A percentile compares a stretch with the other conserved stretches of the same genome.
These are phyloP conservation scores for Entelexis sorbosivorans DNA, from an alignment of 1,139 yeast genomes.

Conservation along the genomic window DNA sequence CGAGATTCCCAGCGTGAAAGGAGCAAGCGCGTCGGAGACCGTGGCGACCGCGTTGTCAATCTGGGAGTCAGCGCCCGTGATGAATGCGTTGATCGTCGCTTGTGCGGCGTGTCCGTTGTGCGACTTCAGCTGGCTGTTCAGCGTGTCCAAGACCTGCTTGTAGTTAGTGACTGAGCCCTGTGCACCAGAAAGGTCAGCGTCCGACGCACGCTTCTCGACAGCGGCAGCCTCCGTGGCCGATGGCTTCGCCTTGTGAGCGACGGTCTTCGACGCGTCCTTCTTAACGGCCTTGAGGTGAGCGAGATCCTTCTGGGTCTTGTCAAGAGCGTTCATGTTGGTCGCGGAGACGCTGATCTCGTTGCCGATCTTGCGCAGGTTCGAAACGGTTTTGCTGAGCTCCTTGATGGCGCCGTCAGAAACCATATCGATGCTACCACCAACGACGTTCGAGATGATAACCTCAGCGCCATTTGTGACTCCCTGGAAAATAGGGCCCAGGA, in stretches of 20 bases:
- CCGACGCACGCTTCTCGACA: slow-evolving; percentile 13
- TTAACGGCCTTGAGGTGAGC: slow-evolving; percentile 4
- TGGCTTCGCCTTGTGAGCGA: neutral
- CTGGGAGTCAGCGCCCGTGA: slow-evolving; percentile 31
- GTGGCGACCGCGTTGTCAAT: slow-evolving; percentile 26
- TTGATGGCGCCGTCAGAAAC: slow-evolving; percentile 21
- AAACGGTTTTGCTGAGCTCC: slow-evolving; percentile 11
- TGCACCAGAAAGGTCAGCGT: slow-evolving; percentile 15
- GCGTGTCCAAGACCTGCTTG: slow-evolving; percentile 26
- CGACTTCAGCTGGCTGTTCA: slow-evolving; percentile 25
- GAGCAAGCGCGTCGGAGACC: slow-evolving; percentile 23
- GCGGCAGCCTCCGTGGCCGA: neutral
- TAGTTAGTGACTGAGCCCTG: slow-evolving; percentile 25
- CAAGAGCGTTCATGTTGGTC: neutral
- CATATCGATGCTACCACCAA: slow-evolving; percentile 22
- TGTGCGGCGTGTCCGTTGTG: slow-evolving; percentile 26
- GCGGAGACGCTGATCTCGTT: slow-evolving; percentile 10
- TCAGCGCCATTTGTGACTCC: slow-evolving; percentile 29
- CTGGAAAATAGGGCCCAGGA: slow-evolving; percentile 29
- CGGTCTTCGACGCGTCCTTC: neutral
- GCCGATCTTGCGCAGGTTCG: slow-evolving; percentile 9
- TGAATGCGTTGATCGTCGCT: slow-evolving; percentile 25
- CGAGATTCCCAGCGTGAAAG: slow-evolving; percentile 26
- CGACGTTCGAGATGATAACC: slow-evolving; percentile 24
- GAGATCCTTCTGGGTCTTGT: slow-evolving; percentile 17